These are phyloP conservation scores for Stachybotrys echinatus DNA, from an alignment of 2,329 filamentous ascomycete species.

Conservation along the genomic window DNA sequence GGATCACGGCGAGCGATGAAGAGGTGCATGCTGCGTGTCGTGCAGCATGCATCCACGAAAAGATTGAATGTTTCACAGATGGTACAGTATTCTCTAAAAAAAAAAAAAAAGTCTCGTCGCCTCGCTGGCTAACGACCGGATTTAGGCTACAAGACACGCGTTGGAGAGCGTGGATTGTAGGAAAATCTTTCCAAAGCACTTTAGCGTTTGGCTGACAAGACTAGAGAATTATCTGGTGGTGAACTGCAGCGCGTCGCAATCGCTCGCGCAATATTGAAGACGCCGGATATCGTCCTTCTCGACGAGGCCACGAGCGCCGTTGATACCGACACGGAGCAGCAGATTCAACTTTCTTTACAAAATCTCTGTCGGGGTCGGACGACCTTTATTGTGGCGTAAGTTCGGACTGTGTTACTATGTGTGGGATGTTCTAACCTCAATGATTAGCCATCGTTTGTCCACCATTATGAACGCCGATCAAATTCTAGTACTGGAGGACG, in stretches of 20 bases:
- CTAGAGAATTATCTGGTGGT: constrained; percentile 59
- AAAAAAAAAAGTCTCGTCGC: too few species aligned
- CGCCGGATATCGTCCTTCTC: constrained; percentile 68
- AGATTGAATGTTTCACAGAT: constrained; percentile 48
- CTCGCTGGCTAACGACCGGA: not conserved
- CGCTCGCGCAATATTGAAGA: constrained; percentile 67
- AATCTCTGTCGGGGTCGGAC: constrained; percentile 56
- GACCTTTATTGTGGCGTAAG: constrained; percentile 61
- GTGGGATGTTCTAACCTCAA: not conserved
- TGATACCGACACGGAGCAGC: constrained; percentile 63
- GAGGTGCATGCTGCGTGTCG: constrained; percentile 50
- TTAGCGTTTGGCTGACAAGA: constrained; percentile 4
- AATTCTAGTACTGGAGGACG: constrained; percentile 61
- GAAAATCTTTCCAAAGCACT: constrained; percentile 9
- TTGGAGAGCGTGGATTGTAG: constrained; percentile 46
- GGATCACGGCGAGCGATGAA: constrained; percentile 46
- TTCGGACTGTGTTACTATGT: not conserved
- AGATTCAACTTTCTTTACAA: constrained; percentile 58
- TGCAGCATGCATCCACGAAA: constrained; percentile 53
- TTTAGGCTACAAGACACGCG: constrained; percentile 41
- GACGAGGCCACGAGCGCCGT: constrained; percentile 78
- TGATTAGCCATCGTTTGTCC: constrained; percentile 57
- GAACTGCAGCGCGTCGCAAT: constrained; percentile 64
- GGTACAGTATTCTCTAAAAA: constrained; percentile 29
- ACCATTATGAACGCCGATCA: constrained; percentile 66